Conservation (phyloP, 805 yeast genomes). For the Candida taoyuanica region DNA sequence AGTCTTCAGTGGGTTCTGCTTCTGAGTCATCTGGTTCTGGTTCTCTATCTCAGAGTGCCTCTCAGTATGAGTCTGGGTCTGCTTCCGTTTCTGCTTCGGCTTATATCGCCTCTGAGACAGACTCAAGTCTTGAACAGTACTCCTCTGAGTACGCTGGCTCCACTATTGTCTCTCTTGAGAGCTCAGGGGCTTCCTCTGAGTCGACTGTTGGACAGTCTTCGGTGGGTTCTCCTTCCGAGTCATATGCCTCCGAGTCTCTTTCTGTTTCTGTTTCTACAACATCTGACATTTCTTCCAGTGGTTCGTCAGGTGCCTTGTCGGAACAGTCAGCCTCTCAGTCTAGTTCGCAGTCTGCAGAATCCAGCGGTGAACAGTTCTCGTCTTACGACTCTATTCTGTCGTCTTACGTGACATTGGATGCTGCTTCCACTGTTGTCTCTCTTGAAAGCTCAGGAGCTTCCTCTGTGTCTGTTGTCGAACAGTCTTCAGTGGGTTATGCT, state of each 20-base stretch:
- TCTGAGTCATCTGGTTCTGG: neutral
- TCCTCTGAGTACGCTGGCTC: too few species aligned
- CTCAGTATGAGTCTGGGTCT: too few species aligned
- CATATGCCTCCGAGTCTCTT: too few species aligned
- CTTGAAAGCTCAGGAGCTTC: neutral
- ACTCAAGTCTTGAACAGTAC: too few species aligned
- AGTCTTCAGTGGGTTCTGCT: neutral
- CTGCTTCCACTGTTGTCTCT: neutral
- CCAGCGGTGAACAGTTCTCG: too few species aligned
- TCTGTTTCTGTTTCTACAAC: too few species aligned
- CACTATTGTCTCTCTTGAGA: too few species aligned
- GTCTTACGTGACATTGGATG: neutral
- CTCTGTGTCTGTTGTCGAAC: neutral
- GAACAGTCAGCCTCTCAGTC: neutral
- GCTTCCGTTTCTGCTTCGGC: neutral
- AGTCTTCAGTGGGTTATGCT: neutral
- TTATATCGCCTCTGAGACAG: too few species aligned
- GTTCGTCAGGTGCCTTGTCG: neutral
- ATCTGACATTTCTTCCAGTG: neutral
- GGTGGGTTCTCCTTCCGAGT: too few species aligned
- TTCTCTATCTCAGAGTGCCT: too few species aligned
- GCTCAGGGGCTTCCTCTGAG: neutral
- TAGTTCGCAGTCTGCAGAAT: neutral
- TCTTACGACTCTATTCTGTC: neutral
- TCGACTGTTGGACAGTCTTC: constrained; percentile 1